phyloP scores from a whole-genome alignment of 2,329 filamentous ascomycete species.

The Penicillium griseofulvum region DNA sequence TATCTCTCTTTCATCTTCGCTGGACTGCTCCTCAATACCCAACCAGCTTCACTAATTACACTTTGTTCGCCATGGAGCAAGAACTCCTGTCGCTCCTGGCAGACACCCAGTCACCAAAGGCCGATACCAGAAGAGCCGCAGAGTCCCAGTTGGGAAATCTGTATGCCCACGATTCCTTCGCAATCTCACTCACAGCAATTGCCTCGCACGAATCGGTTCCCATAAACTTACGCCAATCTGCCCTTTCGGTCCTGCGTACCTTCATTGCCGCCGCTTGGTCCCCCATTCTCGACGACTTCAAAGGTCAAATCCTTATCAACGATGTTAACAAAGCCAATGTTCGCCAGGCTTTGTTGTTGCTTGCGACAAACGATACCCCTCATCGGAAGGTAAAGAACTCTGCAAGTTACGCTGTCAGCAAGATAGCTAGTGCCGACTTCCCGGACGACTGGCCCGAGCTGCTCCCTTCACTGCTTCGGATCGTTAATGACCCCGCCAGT shows the following conservation, averaged over 20 bases:
- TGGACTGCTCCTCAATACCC: neutral
- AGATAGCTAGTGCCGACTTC: conserved; percentile 90
- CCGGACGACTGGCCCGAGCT: conserved; percentile 93
- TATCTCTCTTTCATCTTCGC: neutral
- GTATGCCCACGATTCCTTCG: conserved; percentile 68
- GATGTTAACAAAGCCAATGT: conserved; percentile 73
- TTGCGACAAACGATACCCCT: conserved; percentile 67
- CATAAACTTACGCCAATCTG: conserved; percentile 74
- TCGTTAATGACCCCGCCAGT: conserved; percentile 66
- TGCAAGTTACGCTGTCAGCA: conserved; percentile 87
- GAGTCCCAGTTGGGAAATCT: conserved; percentile 77
- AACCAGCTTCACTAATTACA: conserved; percentile 6
- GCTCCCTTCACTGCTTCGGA: conserved; percentile 72
- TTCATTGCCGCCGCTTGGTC: conserved; percentile 87
- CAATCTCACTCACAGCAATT: conserved; percentile 75
- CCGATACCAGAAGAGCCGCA: conserved; percentile 77
- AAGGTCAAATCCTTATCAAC: conserved; percentile 64
- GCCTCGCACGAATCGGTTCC: conserved; percentile 72
- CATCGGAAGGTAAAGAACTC: conserved; percentile 84
- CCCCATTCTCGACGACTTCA: conserved; percentile 68
- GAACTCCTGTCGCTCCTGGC: conserved; percentile 84
- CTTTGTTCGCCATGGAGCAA: conserved; percentile 69
- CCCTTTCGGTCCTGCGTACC: conserved; percentile 73
- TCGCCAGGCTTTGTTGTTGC: conserved; percentile 69
- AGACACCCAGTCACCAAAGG: conserved; percentile 76